phyloP scores from a whole-genome alignment of 139 green algal genomes.

The Haematococcus sp. region DNA sequence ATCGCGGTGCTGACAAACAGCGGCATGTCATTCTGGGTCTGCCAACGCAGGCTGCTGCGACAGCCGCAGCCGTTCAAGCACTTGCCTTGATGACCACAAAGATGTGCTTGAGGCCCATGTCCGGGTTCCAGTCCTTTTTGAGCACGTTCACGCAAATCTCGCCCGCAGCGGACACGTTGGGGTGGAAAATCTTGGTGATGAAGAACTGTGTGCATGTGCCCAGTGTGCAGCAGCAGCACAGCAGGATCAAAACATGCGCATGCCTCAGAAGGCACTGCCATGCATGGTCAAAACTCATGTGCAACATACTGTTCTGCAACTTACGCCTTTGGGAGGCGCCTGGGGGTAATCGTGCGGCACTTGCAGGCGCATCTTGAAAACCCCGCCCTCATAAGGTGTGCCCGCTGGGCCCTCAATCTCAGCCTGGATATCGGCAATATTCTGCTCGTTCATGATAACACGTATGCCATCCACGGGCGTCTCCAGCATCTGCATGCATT shows the following conservation, averaged over 20 bases:
- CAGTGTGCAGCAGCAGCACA: conserved; percentile 47
- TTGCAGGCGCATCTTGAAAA: conserved; percentile 75
- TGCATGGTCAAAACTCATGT: not conserved
- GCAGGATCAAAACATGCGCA: conserved; percentile 62
- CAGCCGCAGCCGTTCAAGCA: not conserved
- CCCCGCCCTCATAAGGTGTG: conserved; percentile 88
- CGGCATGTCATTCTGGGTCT: not conserved
- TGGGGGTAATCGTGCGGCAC: conserved; percentile 57
- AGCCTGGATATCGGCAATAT: conserved; percentile 80
- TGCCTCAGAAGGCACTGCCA: not conserved
- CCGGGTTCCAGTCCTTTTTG: conserved; percentile 92
- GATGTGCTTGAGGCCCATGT: conserved; percentile 84
- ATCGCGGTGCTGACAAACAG: too few relatives aligned
- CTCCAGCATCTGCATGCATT: not conserved
- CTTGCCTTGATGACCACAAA: conserved; percentile 34
- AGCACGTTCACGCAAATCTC: conserved; percentile 99
- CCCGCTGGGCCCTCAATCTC: conserved; percentile 83
- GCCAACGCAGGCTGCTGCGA: not conserved
- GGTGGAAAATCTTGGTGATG: conserved; percentile 96
- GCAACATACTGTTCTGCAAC: conserved; percentile 59
- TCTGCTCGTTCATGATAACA: conserved; percentile 80
- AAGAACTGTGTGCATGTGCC: conserved; percentile 62
- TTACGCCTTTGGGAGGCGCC: conserved; percentile 44
- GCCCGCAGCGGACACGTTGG: conserved; percentile 83
- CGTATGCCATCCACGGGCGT: conserved; percentile 65